Conservation (phyloP, 768 basidiomycete genomes). For the Fomitopsis serialis region DNA sequence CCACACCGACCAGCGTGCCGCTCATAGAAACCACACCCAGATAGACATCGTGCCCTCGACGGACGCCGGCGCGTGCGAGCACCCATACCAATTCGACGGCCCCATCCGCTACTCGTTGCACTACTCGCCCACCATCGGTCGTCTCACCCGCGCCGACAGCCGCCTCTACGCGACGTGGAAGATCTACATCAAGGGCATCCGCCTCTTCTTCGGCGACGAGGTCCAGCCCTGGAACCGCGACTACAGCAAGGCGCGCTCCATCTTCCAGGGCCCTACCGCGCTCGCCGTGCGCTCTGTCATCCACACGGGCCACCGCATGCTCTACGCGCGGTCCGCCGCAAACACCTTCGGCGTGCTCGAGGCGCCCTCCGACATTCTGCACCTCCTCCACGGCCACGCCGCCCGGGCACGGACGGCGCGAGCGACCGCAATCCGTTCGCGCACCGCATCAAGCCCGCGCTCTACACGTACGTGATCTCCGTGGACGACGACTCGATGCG, state of each 20-base stretch:
- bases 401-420: conserved; percentile 2
- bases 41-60: conserved; percentile 48
- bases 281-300: conserved; percentile 64
- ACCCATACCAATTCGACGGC: conserved; percentile 66
- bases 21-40: conserved; percentile 26
- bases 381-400: conserved; percentile 43
- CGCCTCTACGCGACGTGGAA: conserved; percentile 81
- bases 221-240: conserved; percentile 62
- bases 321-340: conserved; percentile 61
- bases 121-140: conserved; percentile 65
- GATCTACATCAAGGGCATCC: conserved; percentile 54
- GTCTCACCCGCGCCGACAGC: conserved; percentile 54
- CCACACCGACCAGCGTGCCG: background rate
- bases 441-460: conserved; percentile 68
- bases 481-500: conserved; percentile 70
- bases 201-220: conserved; percentile 50
- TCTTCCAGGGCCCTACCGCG: conserved; percentile 59
- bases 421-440: conserved; percentile 6
- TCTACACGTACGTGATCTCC: conserved; percentile 84
- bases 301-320: conserved; percentile 65
- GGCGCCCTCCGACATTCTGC: conserved; percentile 39
- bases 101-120: conserved; percentile 70
- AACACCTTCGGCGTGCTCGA: conserved; percentile 62
- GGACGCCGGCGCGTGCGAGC: conserved; percentile 30
- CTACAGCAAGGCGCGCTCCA: conserved; percentile 67